Conservation (phyloP, 2,329 filamentous ascomycete genomes). For the Colletotrichum incanum region DNA sequence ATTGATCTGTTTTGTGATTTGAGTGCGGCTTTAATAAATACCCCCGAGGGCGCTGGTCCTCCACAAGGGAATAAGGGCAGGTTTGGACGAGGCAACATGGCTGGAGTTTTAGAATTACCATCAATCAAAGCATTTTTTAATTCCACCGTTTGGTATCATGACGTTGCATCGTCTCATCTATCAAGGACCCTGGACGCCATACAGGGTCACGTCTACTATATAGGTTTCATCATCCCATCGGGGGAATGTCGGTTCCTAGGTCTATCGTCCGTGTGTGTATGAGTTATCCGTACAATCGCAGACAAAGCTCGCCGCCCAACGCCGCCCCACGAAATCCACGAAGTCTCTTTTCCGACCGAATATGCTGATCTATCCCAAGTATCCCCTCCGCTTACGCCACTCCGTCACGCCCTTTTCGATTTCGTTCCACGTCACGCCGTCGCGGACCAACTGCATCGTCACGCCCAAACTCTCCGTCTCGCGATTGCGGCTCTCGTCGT, state of each 20-base stretch:
- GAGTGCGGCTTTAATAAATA: slow-evolving; percentile 25
- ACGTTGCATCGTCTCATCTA: slow-evolving; percentile 28
- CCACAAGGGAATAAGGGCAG: slow-evolving; percentile 1
- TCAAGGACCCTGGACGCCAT: not conserved
- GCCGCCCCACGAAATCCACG: not conserved
- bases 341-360: too few species aligned
- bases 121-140: not conserved
- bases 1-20: not conserved
- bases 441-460: slow-evolving; percentile 85
- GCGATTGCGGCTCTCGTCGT: slow-evolving; percentile 89
- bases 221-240: slow-evolving; percentile 18
- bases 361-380: not conserved
- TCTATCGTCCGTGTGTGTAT: not conserved
- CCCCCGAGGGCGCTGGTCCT: slow-evolving; percentile 29
- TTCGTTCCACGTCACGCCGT: slow-evolving; percentile 84
- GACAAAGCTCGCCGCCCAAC: not conserved
- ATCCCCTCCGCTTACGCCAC: slow-evolving; percentile 83
- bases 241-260: not conserved
- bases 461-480: slow-evolving; percentile 87
- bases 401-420: slow-evolving; percentile 84
- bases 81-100: slow-evolving; percentile 27
- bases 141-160: slow-evolving; percentile 18
- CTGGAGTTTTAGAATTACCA: slow-evolving; percentile 25
- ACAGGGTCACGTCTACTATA: not conserved
- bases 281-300: not conserved